phyloP scores from a whole-genome alignment of 2,329 filamentous ascomycete genomes.

The Pestalotiopsis sp. region DNA sequence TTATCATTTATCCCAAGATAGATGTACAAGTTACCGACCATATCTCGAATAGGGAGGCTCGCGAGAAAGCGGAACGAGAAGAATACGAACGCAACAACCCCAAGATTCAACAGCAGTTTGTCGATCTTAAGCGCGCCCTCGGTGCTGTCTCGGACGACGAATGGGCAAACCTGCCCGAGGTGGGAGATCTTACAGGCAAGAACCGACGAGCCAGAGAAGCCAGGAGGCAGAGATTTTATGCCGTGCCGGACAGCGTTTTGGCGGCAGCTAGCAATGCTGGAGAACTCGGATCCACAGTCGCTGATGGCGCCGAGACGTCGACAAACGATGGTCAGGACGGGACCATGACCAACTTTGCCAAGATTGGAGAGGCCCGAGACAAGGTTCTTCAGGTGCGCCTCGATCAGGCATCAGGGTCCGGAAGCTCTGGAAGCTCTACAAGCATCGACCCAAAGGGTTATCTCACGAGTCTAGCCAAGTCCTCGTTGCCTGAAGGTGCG shows the following conservation, averaged over 20 bases:
- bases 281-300: conserved; percentile 86
- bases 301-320: conserved; percentile 68
- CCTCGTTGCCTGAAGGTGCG: conserved; percentile 75
- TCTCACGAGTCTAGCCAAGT: conserved; percentile 84
- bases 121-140: conserved; percentile 88
- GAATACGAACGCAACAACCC: conserved; percentile 97
- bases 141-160: conserved; percentile 90
- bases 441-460: conserved; percentile 96
- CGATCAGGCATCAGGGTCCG: conserved; percentile 76
- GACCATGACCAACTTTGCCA: conserved; percentile 96
- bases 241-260: conserved; percentile 93
- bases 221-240: conserved; percentile 83
- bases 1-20: conserved; percentile 65
- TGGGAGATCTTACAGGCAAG: conserved; percentile 94
- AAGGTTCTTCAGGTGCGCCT: conserved; percentile 94
- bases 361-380: conserved; percentile 93
- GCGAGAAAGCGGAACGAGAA: conserved; percentile 86
- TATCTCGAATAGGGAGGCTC: conserved; percentile 79
- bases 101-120: conserved; percentile 97
- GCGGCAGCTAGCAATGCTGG: conserved; percentile 78
- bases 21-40: conserved; percentile 77
- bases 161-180: conserved; percentile 93
- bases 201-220: conserved; percentile 85
- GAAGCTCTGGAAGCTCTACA: conserved; percentile 77
- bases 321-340: conserved; percentile 63